Percentiles rank a stretch among this genome's conserved stretches.
These are phyloP conservation scores for Tricholoma flavovirens DNA, from an alignment of 768 basidiomycete species.

Conservation along the genomic window DNA sequence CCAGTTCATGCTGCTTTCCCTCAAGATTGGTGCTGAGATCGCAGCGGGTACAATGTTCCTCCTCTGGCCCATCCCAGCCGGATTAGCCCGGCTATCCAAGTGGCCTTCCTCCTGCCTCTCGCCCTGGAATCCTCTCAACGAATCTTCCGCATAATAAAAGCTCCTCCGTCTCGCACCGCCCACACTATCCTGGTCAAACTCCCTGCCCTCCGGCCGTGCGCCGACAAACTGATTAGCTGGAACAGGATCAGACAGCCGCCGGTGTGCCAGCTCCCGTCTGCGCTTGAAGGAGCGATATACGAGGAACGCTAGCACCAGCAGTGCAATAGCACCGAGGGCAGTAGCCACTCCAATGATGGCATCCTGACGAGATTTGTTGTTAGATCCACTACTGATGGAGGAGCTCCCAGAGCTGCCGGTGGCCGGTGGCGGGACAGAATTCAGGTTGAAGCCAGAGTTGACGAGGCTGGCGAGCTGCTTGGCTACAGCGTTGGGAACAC, in stretches of 20 bases:
- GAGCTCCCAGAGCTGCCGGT: slow-evolving; percentile 16
- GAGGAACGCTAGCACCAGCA: slow-evolving; percentile 69
- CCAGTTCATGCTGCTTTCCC: slow-evolving; percentile 86
- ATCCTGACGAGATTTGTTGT: slow-evolving; percentile 56
- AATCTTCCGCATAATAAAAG: slow-evolving; percentile 87
- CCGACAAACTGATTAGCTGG: slow-evolving; percentile 29
- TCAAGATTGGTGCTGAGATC: slow-evolving; percentile 72
- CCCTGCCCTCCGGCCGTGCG: slow-evolving; percentile 54
- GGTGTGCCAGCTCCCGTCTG: slow-evolving; percentile 63
- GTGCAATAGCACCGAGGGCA: slow-evolving; percentile 71
- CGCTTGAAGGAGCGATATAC: slow-evolving; percentile 63
- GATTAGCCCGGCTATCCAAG: slow-evolving; percentile 27
- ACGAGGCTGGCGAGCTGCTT: slow-evolving; percentile 60
- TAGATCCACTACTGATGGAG: slow-evolving; percentile 21
- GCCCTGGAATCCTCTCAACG: slow-evolving; percentile 54
- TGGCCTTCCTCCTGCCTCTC: slow-evolving; percentile 30
- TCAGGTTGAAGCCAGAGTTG: slow-evolving; percentile 59
- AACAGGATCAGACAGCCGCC: slow-evolving; percentile 56
- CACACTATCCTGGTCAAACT: slow-evolving; percentile 73
- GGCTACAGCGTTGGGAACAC: slow-evolving; percentile 37
- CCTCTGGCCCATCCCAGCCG: slow-evolving; percentile 48
- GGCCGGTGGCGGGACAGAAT: slow-evolving; percentile 38
- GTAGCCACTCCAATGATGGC: slow-evolving; percentile 90
- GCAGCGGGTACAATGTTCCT: slow-evolving; percentile 51
- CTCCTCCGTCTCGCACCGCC: slow-evolving; percentile 69